These are phyloP conservation scores for Ophiostoma tasmaniense DNA, from an alignment of 2,329 filamentous ascomycete genomes.

Conservation along the genomic window DNA sequence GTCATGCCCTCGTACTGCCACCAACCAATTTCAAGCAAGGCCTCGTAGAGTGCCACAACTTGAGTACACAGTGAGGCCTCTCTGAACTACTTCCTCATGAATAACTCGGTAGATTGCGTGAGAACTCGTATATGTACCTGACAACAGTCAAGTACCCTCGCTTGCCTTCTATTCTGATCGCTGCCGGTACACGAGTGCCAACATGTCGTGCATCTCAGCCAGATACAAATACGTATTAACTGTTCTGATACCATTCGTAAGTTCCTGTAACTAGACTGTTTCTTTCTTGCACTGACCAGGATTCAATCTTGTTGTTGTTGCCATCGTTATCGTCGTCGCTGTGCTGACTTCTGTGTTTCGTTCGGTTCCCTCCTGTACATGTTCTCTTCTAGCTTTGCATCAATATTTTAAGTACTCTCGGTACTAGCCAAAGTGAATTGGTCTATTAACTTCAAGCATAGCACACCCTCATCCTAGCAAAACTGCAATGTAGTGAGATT, in stretches of 20 bases:
- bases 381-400: background rate
- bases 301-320: background rate
- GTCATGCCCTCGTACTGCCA: constrained; percentile 8
- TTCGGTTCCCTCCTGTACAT: background rate
- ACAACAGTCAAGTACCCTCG: background rate
- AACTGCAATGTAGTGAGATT: background rate
- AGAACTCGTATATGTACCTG: background rate
- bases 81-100: too few relatives aligned
- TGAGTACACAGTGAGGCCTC: background rate
- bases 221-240: background rate
- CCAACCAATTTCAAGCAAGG: constrained; percentile 9
- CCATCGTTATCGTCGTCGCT: background rate
- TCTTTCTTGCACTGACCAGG: background rate
- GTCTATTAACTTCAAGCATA: background rate
- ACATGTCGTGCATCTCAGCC: background rate
- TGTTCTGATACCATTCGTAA: background rate
- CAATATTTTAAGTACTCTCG: too few relatives aligned
- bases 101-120: background rate
- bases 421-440: background rate
- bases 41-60: background rate
- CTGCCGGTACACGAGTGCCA: background rate
- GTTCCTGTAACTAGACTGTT: background rate
- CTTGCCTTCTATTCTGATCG: background rate
- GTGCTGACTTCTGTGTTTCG: background rate
- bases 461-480: background rate